Base-by-base conservation (phyloP, 305 asterid species). In the Andrographis paniculata region DNA sequence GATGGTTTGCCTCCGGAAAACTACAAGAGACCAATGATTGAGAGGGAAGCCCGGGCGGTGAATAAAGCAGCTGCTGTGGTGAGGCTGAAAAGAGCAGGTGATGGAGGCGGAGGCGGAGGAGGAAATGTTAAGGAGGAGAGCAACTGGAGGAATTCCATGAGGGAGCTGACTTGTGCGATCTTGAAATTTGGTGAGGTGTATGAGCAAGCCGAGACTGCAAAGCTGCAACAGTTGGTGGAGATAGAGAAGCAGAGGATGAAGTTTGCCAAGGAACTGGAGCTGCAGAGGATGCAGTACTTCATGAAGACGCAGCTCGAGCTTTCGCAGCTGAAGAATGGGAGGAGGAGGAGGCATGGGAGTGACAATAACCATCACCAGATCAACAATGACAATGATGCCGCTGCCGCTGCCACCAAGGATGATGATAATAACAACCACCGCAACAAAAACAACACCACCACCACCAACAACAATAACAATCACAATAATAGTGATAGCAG, bases 181-280 rank as follows among this genome's bases (percentile, higher is more conserved):
- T 42, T 78, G 59, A 80, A 68, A 59, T 76, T 89, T 6, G 96
- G 95, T 37, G 94, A 86, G 72, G 86, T 85, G 0, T 89, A 86
- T 13, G 95, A 82, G 73, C 76, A 75, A 51, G 85, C 84, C 0
- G 98, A 89, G 74, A 80, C 72, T 3, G 78, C 76, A 1, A 89
- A 86, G 67, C 58, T 82, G 71, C 75, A 76, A 75, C 98, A 89
- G 62, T 35, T 78, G 77, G 80, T 82, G 66, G 98, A 89, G 72
- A 74, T 82, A 76, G 96, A 86, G 78, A 89, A 86, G 73, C 88
- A 80, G 68, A 86, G 98, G 74, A 89, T 86, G 96, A 74, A 80
- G 66, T 80, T 86, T 42, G 79, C 79, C 0, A 89, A 86, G 69
- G 98, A 89, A 37, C 44, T 89, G 69, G 98, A 86, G 76, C 61